Conservation (phyloP, 495 filamentous ascomycete genomes). For the Pseudoneurospora amorphoporcata region DNA sequence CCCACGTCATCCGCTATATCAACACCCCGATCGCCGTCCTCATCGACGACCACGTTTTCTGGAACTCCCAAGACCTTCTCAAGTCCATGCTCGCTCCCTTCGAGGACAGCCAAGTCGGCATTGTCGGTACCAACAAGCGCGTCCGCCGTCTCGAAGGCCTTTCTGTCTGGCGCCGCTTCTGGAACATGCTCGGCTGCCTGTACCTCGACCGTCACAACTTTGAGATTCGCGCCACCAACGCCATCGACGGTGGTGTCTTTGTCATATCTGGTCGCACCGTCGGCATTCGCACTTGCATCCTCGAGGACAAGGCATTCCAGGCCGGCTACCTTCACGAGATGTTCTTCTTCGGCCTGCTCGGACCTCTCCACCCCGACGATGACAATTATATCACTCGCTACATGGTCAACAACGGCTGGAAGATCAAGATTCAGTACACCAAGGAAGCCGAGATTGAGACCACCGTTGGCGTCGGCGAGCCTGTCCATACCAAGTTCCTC, state of each 20-base stretch:
- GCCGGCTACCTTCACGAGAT: conserved; percentile 47
- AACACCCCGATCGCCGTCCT: conserved; percentile 37
- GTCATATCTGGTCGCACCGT: conserved; percentile 46
- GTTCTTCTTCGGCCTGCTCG: conserved; percentile 38
- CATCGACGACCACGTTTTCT: conserved; percentile 47
- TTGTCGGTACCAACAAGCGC: conserved; percentile 43
- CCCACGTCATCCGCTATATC: conserved; percentile 30
- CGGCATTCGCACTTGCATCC: conserved; percentile 37
- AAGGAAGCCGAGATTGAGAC: conserved; percentile 48
- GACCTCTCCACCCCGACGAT: conserved; percentile 49
- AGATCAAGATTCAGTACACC: conserved; percentile 53
- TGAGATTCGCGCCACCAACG: conserved; percentile 42
- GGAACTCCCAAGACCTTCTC: conserved; percentile 35
- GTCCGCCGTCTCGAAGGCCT: conserved; percentile 26
- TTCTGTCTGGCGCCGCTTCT: conserved; percentile 25
- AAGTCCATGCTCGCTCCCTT: conserved; percentile 39
- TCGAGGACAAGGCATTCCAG: conserved; percentile 35
- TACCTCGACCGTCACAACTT: conserved; percentile 51
- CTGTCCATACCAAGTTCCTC: conserved; percentile 41
- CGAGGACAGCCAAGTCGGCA: conserved; percentile 38
- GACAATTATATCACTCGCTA: conserved; percentile 63
- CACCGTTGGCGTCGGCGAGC: conserved; percentile 35
- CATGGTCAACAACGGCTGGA: conserved; percentile 44
- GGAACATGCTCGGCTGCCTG: conserved; percentile 41
- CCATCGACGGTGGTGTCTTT: conserved; percentile 46